A percentile compares a stretch with the other conserved stretches of the same genome.
Evolutionary conservation across 352 stramenopile species (phyloP).

Genomic region (Phytophthora macrochlamydospora): DNA sequence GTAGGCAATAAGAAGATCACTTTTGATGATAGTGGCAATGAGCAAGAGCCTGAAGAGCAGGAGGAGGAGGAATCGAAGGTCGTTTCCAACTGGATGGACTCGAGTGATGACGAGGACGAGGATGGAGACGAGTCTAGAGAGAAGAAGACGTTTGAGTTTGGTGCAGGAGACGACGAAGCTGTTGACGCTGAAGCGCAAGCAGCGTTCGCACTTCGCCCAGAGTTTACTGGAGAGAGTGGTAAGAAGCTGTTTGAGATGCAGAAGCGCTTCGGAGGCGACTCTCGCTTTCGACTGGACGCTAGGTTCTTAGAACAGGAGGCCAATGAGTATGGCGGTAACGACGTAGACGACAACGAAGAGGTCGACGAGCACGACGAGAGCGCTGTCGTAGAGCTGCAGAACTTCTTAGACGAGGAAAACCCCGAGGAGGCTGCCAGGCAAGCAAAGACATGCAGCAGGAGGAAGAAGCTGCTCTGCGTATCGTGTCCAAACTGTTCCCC

Average conservation of each 20-base stretch:
- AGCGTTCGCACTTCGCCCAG: slow-evolving; percentile 66
- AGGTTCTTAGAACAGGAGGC: slow-evolving; percentile 76
- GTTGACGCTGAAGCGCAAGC: slow-evolving; percentile 33
- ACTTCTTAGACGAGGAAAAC: slow-evolving; percentile 55
- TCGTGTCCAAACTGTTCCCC: slow-evolving; percentile 66
- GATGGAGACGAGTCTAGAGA: slow-evolving; percentile 16
- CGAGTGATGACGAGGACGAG: slow-evolving; percentile 45
- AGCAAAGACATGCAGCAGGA: slow-evolving; percentile 54
- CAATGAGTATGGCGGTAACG: slow-evolving; percentile 60
- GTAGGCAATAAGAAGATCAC: slow-evolving; percentile 72
- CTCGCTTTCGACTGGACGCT: slow-evolving; percentile 79
- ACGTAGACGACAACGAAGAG: slow-evolving; percentile 37
- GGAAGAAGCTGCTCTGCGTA: slow-evolving; percentile 52
- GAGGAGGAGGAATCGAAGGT: slow-evolving; percentile 9
- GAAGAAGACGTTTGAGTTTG: slow-evolving; percentile 54
- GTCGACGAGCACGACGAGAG: slow-evolving; percentile 24
- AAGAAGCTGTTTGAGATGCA: slow-evolving; percentile 86
- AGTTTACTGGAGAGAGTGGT: slow-evolving; percentile 72
- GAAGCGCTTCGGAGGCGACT: slow-evolving; percentile 77
- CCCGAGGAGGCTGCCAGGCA: slow-evolving; percentile 35
- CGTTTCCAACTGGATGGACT: slow-evolving; percentile 62
- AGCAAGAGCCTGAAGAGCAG: slow-evolving; percentile 46
- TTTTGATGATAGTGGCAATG: slow-evolving; percentile 74
- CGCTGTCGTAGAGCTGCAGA: slow-evolving; percentile 42
- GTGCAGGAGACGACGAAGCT: slow-evolving; percentile 35